Evolutionary conservation across 2,329 filamentous ascomycete genomes (phyloP), one percentile per base, ranked within the genome.

Genomic region (Colletotrichum melonis): DNA sequence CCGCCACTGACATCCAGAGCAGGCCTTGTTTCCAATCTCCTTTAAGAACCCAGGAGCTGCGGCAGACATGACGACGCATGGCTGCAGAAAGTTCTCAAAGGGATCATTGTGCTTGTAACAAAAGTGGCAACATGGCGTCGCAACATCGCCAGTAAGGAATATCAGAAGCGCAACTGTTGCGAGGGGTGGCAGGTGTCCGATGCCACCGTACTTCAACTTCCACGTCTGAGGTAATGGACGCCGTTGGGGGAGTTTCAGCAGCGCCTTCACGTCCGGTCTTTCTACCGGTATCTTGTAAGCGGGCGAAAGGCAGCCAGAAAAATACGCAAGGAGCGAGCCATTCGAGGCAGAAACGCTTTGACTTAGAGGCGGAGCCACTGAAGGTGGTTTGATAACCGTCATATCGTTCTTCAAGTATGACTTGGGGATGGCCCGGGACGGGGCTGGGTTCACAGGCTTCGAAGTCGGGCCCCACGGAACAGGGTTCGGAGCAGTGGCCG

Each of bases 1-100:
- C 35, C 73, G 79, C 70, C 83, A 84, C 42, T 72, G 77, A 55
- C 80, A 82, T 3, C 80, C 77, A 0, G 81, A 79, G 69, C 82
- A 84, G 5, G 77, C 76, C 8, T 60, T 5, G 60, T 57, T 49
- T 74, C 76, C 79, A 1, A 76, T 60, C 8, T 63, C 38, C 24
- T 75, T 76, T 1, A 77, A 75, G 3, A 67, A 58, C 0, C 38
- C 9, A 1, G 78, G 67, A 58, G 82, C 67, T 0, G 38, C 32
- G 2, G 42, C 7, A 0, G 81, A 77, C 16, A 82, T 65, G 2
- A 74, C 75, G 3, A 84, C 72, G 67, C 82, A 84, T 1, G 67
- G 67, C 0, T 67, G 55, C 4, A 73, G 67, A n/a, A 30, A 19
- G 22, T 58, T 68, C 16, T 72, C 57, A 1, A 38, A 38, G 16